These are phyloP conservation scores for Hyaloscypha bicolor DNA, from an alignment of 495 filamentous ascomycete genomes.

Conservation along the genomic window DNA sequence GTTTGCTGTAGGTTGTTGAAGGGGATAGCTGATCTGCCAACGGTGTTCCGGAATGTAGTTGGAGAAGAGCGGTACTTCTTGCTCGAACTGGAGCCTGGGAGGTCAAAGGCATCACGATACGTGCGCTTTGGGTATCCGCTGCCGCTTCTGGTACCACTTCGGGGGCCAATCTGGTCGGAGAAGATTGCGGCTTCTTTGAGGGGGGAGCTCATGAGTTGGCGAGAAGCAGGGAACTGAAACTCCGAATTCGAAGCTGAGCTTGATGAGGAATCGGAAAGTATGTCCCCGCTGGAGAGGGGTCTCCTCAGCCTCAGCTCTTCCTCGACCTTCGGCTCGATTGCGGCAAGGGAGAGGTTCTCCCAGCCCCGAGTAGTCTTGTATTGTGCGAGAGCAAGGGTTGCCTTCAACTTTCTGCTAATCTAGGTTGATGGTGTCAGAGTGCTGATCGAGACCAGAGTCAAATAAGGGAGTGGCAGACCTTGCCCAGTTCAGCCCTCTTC, in stretches of 20 bases:
- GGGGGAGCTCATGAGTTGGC: conserved; percentile 62
- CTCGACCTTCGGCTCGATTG: conserved; percentile 74
- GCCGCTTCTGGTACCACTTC: conserved; percentile 49
- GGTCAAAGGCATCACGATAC: conserved; percentile 45
- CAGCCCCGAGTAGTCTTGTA: conserved; percentile 95
- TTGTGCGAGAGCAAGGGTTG: conserved; percentile 90
- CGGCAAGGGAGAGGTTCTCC: conserved; percentile 75
- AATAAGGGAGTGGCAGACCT: conserved; percentile 53
- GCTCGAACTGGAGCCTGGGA: conserved; percentile 47
- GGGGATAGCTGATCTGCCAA: conserved; percentile 46
- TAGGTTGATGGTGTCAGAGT: conserved; percentile 38
- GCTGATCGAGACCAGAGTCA: neutral
- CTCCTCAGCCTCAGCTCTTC: conserved; percentile 57
- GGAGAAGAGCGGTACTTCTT: conserved; percentile 76
- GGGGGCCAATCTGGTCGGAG: conserved; percentile 60
- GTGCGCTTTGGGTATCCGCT: conserved; percentile 58
- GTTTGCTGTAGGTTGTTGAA: conserved; percentile 80
- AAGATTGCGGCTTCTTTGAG: conserved; percentile 64
- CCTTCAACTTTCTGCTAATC: conserved; percentile 90
- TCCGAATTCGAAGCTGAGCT: conserved; percentile 52
- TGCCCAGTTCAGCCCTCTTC: conserved; percentile 77
- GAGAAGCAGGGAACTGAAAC: conserved; percentile 49
- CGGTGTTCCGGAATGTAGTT: conserved; percentile 57
- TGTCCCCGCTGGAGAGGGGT: conserved; percentile 59
- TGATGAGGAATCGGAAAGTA: conserved; percentile 78